Percentiles rank a stretch among this genome's conserved stretches.
Conservation (phyloP, 2,329 filamentous ascomycete species). For the Colletotrichum liaoningense region DNA sequence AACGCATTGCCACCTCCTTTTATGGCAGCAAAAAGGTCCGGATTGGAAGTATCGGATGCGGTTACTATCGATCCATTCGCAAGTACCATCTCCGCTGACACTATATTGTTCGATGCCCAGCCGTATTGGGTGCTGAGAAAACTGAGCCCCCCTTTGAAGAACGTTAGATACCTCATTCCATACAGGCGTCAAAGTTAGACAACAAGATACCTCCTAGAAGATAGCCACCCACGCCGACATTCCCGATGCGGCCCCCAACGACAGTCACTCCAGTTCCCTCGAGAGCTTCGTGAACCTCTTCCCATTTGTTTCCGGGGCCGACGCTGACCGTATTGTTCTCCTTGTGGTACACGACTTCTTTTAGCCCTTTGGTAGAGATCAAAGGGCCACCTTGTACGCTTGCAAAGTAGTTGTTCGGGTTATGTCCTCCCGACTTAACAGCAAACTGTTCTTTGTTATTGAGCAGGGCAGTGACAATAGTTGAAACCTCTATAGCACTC, state of each 20-base stretch:
- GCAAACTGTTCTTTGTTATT: conserved; percentile 62
- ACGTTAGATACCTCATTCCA: conserved; percentile 43
- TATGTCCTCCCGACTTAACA: conserved; percentile 68
- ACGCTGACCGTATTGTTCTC: conserved; percentile 52
- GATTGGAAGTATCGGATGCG: conserved; percentile 53
- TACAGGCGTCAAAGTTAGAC: no score
- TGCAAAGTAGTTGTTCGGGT: conserved; percentile 63
- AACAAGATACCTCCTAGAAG: conserved; percentile 60
- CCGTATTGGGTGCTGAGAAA: conserved; percentile 64
- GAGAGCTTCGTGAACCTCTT: conserved; percentile 52
- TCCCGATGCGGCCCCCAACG: conserved; percentile 57
- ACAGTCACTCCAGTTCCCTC: conserved; percentile 55
- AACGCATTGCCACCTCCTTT: conserved; percentile 69
- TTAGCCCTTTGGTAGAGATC: conserved; percentile 59
- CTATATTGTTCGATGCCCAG: conserved; percentile 61
- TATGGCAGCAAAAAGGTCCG: conserved; percentile 64
- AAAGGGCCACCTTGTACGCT: conserved; percentile 61
- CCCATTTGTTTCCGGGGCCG: conserved; percentile 58
- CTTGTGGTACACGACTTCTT: conserved; percentile 52
- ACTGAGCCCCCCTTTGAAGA: conserved; percentile 56
- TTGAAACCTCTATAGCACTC: conserved; percentile 62
- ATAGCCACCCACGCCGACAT: conserved; percentile 60
- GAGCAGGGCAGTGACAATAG: conserved; percentile 61
- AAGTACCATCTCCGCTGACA: conserved; percentile 64
- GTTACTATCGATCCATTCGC: conserved; percentile 59